Percentiles rank a stretch among this genome's conserved stretches.
phyloP scores from a whole-genome alignment of 352 stramenopile genomes.

The Halophytophthora batemanensis region DNA sequence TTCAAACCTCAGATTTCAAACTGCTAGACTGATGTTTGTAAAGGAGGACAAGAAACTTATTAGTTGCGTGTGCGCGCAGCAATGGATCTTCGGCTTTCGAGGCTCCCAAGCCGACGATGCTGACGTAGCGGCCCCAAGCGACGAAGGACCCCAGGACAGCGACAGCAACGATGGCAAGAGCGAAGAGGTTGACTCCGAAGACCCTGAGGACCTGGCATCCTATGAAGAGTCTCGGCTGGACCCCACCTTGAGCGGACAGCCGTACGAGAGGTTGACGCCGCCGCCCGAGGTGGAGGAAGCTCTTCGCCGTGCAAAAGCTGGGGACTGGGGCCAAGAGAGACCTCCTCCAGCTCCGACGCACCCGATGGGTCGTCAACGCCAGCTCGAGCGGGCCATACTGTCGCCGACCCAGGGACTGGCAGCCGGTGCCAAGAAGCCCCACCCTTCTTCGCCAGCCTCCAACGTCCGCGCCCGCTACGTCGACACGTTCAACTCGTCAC shows the following conservation, averaged over 20 bases:
- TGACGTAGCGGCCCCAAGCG: not conserved
- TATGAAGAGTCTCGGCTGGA: constrained; percentile 26
- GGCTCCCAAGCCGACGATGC: not conserved
- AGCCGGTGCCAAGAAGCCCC: constrained; percentile 9
- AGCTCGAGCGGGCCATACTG: constrained; percentile 14
- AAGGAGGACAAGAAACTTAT: not conserved
- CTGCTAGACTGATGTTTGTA: not conserved
- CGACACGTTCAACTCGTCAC: constrained; percentile 34
- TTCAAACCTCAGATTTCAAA: not conserved
- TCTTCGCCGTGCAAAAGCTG: constrained; percentile 32
- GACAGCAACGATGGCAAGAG: constrained; percentile 11
- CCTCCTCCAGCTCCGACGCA: constrained; percentile 12
- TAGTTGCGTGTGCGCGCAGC: constrained; percentile 5
- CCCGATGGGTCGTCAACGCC: constrained; percentile 12
- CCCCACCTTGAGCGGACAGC: constrained; percentile 6
- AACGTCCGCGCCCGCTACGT: constrained; percentile 36
- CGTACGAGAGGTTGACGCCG: constrained; percentile 32
- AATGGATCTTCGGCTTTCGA: constrained; percentile 30
- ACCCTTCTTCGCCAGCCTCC: constrained; percentile 9
- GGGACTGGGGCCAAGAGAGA: constrained; percentile 9
- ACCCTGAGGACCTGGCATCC: constrained; percentile 16
- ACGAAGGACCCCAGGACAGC: constrained; percentile 12
- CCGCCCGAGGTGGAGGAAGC: constrained; percentile 43
- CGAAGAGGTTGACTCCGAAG: constrained; percentile 18
- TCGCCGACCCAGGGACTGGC: constrained; percentile 2